Conservation (phyloP, 1,284 basidiomycete species). For the Malassezia equina region DNA sequence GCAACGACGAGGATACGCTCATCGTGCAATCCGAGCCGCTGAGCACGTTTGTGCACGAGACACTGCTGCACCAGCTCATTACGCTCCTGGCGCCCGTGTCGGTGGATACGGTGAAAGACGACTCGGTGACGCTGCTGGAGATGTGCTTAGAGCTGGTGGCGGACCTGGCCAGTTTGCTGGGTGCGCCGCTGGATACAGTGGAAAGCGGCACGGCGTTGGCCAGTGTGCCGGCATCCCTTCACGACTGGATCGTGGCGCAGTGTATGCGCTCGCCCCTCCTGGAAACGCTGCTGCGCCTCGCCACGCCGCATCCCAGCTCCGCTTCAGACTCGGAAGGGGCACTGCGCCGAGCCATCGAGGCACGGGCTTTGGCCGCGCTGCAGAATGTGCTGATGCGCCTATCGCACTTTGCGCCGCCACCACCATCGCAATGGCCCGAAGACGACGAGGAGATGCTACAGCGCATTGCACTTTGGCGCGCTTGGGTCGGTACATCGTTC, state of each 20-base stretch:
- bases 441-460: slow-evolving; percentile 17
- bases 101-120: background rate
- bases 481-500: slow-evolving; percentile 2
- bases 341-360: slow-evolving; percentile 20
- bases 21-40: background rate
- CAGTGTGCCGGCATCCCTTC: background rate
- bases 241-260: slow-evolving; percentile 1
- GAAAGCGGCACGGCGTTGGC: background rate
- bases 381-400: slow-evolving; percentile 31
- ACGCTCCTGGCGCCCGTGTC: slow-evolving; percentile 2
- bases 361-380: slow-evolving; percentile 32
- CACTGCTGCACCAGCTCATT: background rate
- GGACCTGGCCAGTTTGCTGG: slow-evolving; percentile 25
- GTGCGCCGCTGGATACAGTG: background rate
- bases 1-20: background rate
- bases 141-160: slow-evolving; percentile 26
- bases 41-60: slow-evolving; percentile 13
- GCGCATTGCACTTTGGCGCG: slow-evolving; percentile 10
- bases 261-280: slow-evolving; percentile 13
- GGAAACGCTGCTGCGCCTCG: slow-evolving; percentile 18
- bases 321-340: background rate
- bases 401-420: slow-evolving; percentile 27
- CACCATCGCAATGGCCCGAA: slow-evolving; percentile 32
- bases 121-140: background rate
- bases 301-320: slow-evolving; percentile 19